Evolutionary conservation across 2,329 filamentous ascomycete species (phyloP).

Genomic region (Fusarium equiseti): DNA sequence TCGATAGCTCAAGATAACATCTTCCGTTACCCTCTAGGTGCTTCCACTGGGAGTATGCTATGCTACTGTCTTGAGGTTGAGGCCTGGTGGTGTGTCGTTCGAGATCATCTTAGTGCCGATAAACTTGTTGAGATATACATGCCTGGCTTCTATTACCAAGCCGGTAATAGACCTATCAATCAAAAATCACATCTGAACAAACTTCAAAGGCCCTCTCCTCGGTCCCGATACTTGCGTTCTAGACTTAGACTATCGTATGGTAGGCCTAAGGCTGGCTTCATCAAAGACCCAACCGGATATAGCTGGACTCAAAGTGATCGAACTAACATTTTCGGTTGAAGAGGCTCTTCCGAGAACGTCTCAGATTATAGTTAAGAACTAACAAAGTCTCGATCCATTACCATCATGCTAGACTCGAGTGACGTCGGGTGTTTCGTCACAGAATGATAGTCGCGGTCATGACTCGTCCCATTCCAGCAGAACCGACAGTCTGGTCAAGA

Average conservation of each 20-base stretch:
- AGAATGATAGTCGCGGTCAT: constrained; percentile 1
- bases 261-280: neutral
- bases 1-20: neutral
- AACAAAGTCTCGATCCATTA: neutral
- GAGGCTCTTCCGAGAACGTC: neutral
- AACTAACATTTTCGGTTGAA: neutral
- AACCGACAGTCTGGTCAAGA: constrained; percentile 2
- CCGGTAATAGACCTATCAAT: too few species aligned
- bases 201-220: too few species aligned
- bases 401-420: neutral
- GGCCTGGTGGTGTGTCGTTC: neutral
- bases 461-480: constrained; percentile 20
- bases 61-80: too few species aligned
- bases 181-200: too few species aligned
- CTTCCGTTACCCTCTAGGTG: rapidly evolving
- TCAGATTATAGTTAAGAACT: neutral
- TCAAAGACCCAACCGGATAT: neutral
- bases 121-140: neutral
- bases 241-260: neutral
- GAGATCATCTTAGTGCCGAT: neutral
- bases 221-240: neutral
- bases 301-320: neutral
- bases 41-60: too few species aligned
- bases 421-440: neutral
- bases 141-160: neutral